phyloP scores from a whole-genome alignment of 345 rosid genomes.

The Gossypium ekmanianum region DNA sequence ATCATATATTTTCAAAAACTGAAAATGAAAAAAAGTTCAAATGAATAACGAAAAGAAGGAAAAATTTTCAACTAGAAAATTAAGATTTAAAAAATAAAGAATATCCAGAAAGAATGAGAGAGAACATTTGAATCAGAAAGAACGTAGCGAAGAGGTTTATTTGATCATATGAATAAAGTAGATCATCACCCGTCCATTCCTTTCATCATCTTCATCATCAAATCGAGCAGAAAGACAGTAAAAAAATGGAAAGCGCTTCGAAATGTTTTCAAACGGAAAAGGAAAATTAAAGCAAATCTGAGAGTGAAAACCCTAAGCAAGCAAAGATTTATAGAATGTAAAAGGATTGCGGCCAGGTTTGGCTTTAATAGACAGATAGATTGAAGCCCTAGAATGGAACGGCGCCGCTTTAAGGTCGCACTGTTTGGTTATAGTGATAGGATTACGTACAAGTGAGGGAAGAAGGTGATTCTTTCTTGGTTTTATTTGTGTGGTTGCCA shows the following conservation, averaged over 20 bases:
- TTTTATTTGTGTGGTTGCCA: too few relatives aligned
- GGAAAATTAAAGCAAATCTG: not conserved
- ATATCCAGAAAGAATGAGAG: not conserved
- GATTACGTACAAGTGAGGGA: too few relatives aligned
- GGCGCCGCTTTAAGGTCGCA: not conserved
- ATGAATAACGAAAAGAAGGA: not conserved
- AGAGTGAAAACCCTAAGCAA: not conserved
- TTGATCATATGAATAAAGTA: not conserved
- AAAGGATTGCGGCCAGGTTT: not conserved
- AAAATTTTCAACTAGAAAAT: not conserved
- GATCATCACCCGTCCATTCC: not conserved
- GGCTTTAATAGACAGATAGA: not conserved
- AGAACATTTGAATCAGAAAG: not conserved
- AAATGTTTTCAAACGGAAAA: not conserved
- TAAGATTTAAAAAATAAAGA: too few relatives aligned
- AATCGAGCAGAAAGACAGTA: not conserved
- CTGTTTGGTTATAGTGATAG: not conserved
- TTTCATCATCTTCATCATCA: not conserved
- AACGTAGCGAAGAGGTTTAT: conserved; percentile 3
- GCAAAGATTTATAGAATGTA: not conserved
- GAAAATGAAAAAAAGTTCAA: too few relatives aligned
- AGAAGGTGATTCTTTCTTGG: too few relatives aligned
- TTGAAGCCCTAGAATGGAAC: not conserved
- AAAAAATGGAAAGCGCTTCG: not conserved
- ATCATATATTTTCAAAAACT: too few relatives aligned